Conservation (phyloP, 345 rosid species). For the Rhizophora apiculata region DNA sequence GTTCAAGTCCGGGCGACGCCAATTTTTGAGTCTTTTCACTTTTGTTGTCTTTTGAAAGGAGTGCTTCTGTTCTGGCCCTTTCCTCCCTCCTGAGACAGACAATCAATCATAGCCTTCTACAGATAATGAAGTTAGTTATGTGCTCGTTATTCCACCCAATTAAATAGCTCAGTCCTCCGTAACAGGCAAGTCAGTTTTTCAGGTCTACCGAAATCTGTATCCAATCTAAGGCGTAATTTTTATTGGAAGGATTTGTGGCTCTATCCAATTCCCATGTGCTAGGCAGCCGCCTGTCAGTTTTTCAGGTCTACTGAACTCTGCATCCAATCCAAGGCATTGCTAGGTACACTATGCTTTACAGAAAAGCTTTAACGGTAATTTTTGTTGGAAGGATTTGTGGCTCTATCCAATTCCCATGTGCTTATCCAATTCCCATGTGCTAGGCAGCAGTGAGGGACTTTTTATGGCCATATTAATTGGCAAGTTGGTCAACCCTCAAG, state of each 20-base stretch:
- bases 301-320: too few species aligned
- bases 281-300: slow-evolving; percentile 1
- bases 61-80: too few species aligned
- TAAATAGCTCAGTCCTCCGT: background rate
- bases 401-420: slow-evolving; percentile 24
- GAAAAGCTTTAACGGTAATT: background rate
- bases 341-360: too few species aligned
- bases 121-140: background rate
- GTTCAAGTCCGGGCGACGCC: slow-evolving; percentile 94
- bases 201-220: background rate
- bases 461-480: slow-evolving; percentile 13
- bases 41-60: too few species aligned
- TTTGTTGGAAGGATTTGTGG: background rate
- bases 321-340: too few species aligned
- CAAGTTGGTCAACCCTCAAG: slow-evolving; percentile 25
- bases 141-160: background rate
- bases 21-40: background rate
- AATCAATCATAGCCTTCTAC: too few species aligned
- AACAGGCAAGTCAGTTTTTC: background rate
- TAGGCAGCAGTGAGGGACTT: slow-evolving; percentile 10
- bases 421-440: slow-evolving; percentile 26
- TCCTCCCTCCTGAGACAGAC: too few species aligned
- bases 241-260: background rate
- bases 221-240: background rate
- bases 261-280: background rate